Conservation (phyloP, 805 yeast genomes). For the Saccharomyces jurei region DNA sequence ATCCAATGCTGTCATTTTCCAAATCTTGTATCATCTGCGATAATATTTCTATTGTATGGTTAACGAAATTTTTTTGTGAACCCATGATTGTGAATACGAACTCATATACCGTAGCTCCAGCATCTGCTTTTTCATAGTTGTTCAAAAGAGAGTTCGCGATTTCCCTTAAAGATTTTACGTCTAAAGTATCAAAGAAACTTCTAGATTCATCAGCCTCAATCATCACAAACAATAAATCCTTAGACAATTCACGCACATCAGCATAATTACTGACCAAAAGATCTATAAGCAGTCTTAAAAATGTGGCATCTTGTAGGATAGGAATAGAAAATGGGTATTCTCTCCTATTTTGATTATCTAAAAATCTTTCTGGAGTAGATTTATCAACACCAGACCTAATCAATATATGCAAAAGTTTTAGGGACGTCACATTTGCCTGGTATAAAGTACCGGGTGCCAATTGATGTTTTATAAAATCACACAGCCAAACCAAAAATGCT, state of each 20-base stretch:
- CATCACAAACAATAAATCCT: slow-evolving; percentile 36
- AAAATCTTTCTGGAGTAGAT: slow-evolving; percentile 30
- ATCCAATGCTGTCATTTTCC: slow-evolving; percentile 30
- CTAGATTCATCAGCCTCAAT: slow-evolving; percentile 11
- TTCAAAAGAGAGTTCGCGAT: slow-evolving; percentile 36
- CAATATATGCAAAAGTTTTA: slow-evolving; percentile 39
- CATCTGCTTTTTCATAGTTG: slow-evolving; percentile 56
- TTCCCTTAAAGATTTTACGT: slow-evolving; percentile 8
- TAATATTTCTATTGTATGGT: slow-evolving; percentile 30
- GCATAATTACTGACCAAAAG: slow-evolving; percentile 64
- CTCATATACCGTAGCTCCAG: slow-evolving; percentile 64
- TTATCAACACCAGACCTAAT: slow-evolving; percentile 51
- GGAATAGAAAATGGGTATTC: slow-evolving; percentile 42
- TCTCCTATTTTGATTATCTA: slow-evolving; percentile 39
- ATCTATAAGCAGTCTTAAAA: slow-evolving; percentile 47
- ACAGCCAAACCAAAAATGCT: slow-evolving; percentile 36
- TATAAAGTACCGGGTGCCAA: slow-evolving; percentile 52
- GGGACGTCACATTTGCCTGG: slow-evolving; percentile 43
- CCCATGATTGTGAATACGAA: slow-evolving; percentile 37
- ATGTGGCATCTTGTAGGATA: slow-evolving; percentile 32
- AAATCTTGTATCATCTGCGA: slow-evolving; percentile 31
- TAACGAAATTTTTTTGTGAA: slow-evolving; percentile 25
- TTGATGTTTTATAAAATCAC: slow-evolving; percentile 32
- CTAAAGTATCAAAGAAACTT: slow-evolving; percentile 1
- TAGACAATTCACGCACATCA: slow-evolving; percentile 56